Evolutionary conservation across 306 rosid genomes (phyloP).

Genomic region (Sicyos baderoa): DNA sequence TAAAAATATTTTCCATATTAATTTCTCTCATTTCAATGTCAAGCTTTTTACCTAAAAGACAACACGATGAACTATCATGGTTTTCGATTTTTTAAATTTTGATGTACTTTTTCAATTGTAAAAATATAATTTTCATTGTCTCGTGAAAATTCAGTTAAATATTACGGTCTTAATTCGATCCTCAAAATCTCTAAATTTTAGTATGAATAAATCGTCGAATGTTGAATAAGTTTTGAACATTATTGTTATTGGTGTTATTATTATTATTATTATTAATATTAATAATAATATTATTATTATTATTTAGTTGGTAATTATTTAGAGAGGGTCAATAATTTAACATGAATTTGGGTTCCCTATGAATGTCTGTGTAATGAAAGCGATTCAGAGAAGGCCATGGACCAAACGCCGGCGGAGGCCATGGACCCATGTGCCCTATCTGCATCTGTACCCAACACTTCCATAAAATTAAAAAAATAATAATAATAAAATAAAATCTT

Average conservation of each 20-base stretch:
- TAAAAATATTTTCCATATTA: neutral
- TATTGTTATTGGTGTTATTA: too few relatives aligned
- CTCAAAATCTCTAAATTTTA: too few relatives aligned
- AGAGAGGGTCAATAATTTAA: neutral
- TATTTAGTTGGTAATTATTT: too few relatives aligned
- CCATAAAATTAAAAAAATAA: too few relatives aligned
- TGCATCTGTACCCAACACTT: neutral
- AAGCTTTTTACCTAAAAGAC: conserved; percentile 10
- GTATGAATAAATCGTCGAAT: too few relatives aligned
- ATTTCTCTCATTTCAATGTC: conserved; percentile 7
- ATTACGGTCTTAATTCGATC: too few relatives aligned
- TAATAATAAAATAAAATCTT: too few relatives aligned
- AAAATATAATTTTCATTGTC: neutral
- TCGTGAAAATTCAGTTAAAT: too few relatives aligned
- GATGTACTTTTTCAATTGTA: neutral
- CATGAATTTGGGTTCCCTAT: conserved; percentile 10
- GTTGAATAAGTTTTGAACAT: too few relatives aligned
- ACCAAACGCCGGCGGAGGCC: conserved; percentile 10
- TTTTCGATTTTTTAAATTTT: neutral
- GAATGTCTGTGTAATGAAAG: neutral
- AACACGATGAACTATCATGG: neutral
- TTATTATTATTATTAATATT: too few relatives aligned
- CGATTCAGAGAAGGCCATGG: conserved; percentile 10
- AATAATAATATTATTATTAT: too few relatives aligned
- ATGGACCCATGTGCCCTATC: conserved; percentile 13